These are phyloP conservation scores for Russula compacta DNA, from an alignment of 768 basidiomycete genomes.

Conservation along the genomic window DNA sequence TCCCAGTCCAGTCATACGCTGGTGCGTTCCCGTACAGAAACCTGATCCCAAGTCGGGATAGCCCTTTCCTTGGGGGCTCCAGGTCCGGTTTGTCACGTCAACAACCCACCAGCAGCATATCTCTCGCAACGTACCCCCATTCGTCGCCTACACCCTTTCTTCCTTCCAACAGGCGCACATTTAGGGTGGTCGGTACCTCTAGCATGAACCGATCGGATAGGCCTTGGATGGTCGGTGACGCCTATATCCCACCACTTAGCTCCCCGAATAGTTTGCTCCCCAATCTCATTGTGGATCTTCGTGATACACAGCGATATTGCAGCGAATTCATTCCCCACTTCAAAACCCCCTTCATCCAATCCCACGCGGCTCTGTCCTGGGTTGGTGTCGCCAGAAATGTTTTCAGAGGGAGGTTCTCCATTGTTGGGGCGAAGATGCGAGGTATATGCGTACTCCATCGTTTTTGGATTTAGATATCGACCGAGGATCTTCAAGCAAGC, in stretches of 20 bases:
- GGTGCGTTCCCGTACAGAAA: background rate
- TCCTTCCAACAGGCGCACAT: background rate
- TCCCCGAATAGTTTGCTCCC: constrained; percentile 3
- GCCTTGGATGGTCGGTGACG: background rate
- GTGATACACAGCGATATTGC: background rate
- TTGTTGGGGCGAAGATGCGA: background rate
- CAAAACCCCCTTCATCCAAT: background rate
- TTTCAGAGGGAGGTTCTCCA: background rate
- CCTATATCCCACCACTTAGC: background rate
- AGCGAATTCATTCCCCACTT: background rate
- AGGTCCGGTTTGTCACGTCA: background rate
- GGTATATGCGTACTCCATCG: background rate
- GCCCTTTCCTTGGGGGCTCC: background rate
- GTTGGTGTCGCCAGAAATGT: background rate
- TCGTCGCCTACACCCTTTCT: background rate
- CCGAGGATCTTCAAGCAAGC: constrained; percentile 12
- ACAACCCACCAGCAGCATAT: constrained; percentile 5
- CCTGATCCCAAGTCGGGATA: background rate
- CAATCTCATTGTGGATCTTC: constrained; percentile 11
- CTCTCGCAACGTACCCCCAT: constrained; percentile 3
- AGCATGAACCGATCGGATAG: background rate
- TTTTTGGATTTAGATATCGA: background rate
- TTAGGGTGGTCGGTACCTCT: background rate
- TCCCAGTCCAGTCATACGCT: background rate
- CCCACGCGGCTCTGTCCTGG: background rate